Percentiles rank a stretch among this genome's conserved stretches.
Conservation (phyloP, 495 filamentous ascomycete species). For the Tetracladium setigerum region DNA sequence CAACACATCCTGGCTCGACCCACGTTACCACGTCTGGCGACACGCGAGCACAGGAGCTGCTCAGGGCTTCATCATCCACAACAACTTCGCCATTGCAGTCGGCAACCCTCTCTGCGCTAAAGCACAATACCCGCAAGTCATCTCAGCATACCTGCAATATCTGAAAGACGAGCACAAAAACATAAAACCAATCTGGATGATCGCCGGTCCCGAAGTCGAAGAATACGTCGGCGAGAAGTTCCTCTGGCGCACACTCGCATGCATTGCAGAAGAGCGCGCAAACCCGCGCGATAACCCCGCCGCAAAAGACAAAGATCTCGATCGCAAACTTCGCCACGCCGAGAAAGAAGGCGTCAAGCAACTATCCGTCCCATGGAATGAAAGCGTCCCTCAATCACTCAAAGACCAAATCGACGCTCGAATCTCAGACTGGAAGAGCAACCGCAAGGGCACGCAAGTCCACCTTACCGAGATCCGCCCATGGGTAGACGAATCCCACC, state of each 20-base stretch:
- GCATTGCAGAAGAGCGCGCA: conserved; percentile 76
- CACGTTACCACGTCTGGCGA: conserved; percentile 75
- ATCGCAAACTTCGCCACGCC: conserved; percentile 67
- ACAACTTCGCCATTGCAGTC: conserved; percentile 68
- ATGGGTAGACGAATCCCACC: conserved; percentile 70
- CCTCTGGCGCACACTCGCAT: conserved; percentile 77
- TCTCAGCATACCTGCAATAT: conserved; percentile 63
- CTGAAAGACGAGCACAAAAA: conserved; percentile 56
- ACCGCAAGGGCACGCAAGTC: conserved; percentile 74
- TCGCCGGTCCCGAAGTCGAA: conserved; percentile 61
- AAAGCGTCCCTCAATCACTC: conserved; percentile 53
- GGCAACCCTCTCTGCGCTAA: conserved; percentile 74
- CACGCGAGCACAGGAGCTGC: conserved; percentile 70
- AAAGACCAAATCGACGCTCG: conserved; percentile 58
- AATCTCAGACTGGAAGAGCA: conserved; percentile 68
- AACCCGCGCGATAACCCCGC: conserved; percentile 39
- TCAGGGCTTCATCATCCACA: conserved; percentile 65
- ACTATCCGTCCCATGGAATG: conserved; percentile 51
- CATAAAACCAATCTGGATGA: conserved; percentile 74
- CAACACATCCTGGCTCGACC: conserved; percentile 81
- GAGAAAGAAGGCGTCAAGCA: conserved; percentile 73
- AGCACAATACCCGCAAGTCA: conserved; percentile 60
- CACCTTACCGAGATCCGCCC: conserved; percentile 79
- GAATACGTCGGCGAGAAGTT: conserved; percentile 65
- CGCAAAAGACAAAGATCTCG: conserved; percentile 37